Base-by-base conservation (phyloP, 2,329 filamentous ascomycete species). In the Curvularia spicifera region DNA sequence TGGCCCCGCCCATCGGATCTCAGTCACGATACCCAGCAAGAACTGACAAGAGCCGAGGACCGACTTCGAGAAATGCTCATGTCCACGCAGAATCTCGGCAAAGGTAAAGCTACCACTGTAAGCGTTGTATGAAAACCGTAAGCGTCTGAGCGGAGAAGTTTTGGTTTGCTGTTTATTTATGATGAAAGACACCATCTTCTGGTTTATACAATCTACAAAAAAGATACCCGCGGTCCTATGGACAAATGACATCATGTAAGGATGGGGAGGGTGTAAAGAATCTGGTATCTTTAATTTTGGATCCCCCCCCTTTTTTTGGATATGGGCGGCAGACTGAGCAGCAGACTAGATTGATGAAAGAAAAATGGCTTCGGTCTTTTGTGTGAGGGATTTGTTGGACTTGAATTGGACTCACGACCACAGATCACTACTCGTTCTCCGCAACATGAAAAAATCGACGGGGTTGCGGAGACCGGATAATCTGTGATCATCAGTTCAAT, bases 11-110 rank as follows among this genome's bases (percentile, higher is more conserved):
- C 61, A 15, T 35, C 64, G 4, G 54, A 68, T 49, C 52, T 69
- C 12, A 64, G 57, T 39, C 28, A 60, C 0, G 57, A 40, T 31
- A 59, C 60, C 9, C 62, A 66, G 31, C 61, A 68, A 54, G 72
- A 73, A 40, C 37, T 72, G 24, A 71, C 71, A n/a, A 70, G 65
- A 57, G 73, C 69, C 10, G 73, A 76, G 45, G 57, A 66, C 9
- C 69, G 70, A 20, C 49, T 76, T 28, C 65, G 71, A 54, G 71
- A 75, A 35, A 67, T 76, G 65, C 61, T 76, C n/a, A 55, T 67
- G 40, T 61, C 64, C 5, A 66, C 70, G 15, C 64, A 72, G 35
- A 62, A 47, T n/a, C 18, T 68, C 18, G 67, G 61, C 9, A 75
- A 70, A 59, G 70, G 69, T 22, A 75, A 72, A 51, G 65, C 64